These are phyloP conservation scores for Thelephora terrestris DNA, from an alignment of 1,284 basidiomycete genomes.

Conservation along the genomic window DNA sequence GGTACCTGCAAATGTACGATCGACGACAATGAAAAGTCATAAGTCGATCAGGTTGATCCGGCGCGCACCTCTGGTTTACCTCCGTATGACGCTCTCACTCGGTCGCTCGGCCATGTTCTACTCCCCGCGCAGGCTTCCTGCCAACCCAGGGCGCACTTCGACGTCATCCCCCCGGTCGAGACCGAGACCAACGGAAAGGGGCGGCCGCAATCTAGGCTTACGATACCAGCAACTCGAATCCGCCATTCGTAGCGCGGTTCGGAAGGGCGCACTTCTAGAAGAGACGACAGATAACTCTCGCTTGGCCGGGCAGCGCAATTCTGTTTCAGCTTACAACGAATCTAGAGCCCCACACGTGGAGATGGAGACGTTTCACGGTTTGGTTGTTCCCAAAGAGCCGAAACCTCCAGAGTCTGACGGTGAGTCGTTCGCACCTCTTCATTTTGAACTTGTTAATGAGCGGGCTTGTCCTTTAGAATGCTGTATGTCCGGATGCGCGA, in stretches of 20 bases:
- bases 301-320: neutral
- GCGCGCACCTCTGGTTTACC: too few species aligned
- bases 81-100: too few species aligned
- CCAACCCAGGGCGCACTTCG: too few species aligned
- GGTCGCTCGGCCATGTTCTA: too few species aligned
- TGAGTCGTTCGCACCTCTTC: slow-evolving; percentile 20
- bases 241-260: slow-evolving; percentile 24
- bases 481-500: slow-evolving; percentile 86
- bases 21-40: too few species aligned
- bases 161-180: too few species aligned
- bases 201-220: slow-evolving; percentile 39
- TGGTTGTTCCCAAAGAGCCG: slow-evolving; percentile 50
- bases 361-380: slow-evolving; percentile 37
- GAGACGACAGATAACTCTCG: slow-evolving; percentile 6
- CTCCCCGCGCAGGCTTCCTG: too few species aligned
- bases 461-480: slow-evolving; percentile 48
- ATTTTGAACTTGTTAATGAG: neutral
- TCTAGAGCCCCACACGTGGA: slow-evolving; percentile 5
- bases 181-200: slow-evolving; percentile 10
- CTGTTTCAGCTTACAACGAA: slow-evolving; percentile 3
- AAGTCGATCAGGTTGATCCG: too few species aligned
- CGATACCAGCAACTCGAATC: slow-evolving; percentile 48
- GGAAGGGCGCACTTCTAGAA: slow-evolving; percentile 7
- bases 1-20: too few species aligned
- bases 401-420: slow-evolving; percentile 55